Evolutionary conservation across 805 yeast genomes (phyloP).

Genomic region (Saccharomyces jurei): DNA sequence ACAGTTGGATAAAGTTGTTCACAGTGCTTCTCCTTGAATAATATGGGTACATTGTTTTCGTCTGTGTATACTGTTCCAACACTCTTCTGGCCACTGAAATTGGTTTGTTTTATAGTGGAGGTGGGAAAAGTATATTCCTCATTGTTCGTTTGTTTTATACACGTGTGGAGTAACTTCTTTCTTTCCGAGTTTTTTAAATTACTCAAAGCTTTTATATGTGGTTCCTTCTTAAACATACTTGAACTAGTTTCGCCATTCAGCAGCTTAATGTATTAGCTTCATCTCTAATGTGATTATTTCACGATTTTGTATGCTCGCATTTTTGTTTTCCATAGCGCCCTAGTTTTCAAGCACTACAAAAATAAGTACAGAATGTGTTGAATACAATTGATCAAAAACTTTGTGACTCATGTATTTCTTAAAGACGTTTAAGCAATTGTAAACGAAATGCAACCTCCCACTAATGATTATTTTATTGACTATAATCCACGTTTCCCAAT

Average conservation of each 20-base stretch:
- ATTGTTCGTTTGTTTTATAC: conserved; percentile 28
- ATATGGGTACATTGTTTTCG: conserved; percentile 56
- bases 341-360: neutral
- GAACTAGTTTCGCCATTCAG: neutral
- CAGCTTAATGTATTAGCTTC: neutral
- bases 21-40: conserved; percentile 57
- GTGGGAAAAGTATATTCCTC: conserved; percentile 38
- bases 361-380: neutral
- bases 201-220: conserved; percentile 60
- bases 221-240: conserved; percentile 31
- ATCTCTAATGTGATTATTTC: neutral
- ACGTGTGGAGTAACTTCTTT: conserved; percentile 36
- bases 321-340: neutral
- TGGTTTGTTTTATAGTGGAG: conserved; percentile 46
- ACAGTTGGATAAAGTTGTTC: conserved; percentile 57
- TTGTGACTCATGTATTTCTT: neutral
- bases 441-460: neutral
- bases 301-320: neutral
- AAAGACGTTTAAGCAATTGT: neutral
- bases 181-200: conserved; percentile 80
- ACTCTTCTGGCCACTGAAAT: conserved; percentile 46
- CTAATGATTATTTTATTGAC: conserved; percentile 3
- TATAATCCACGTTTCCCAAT: conserved; percentile 15
- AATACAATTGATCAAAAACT: neutral
- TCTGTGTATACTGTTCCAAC: conserved; percentile 61